Conservation (phyloP, 306 rosid species). For the Herpetospermum pedunculosum region DNA sequence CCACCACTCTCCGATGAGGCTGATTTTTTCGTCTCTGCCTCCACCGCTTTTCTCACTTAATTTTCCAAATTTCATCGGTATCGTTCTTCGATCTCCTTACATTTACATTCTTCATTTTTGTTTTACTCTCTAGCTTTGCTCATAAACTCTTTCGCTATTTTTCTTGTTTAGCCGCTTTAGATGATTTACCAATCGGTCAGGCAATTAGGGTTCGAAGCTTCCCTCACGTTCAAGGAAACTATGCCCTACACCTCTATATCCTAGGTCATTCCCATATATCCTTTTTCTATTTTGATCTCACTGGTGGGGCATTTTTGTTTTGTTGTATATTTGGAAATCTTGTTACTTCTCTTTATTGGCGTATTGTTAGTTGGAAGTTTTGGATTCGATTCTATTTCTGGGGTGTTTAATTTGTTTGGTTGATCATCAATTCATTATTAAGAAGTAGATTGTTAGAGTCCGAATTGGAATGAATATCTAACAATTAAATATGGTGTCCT, state of each 20-base stretch:
- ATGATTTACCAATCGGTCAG: slow-evolving; percentile 25
- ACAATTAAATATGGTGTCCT: no score
- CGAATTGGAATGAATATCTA: no score
- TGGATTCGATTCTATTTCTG: no score
- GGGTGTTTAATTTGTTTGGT: no score
- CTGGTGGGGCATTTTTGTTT: no score
- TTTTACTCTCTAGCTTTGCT: not conserved
- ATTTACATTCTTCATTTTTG: not conserved
- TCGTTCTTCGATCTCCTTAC: not conserved
- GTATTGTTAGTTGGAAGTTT: no score
- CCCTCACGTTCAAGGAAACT: slow-evolving; percentile 80
- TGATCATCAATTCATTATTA: no score
- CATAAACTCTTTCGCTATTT: slow-evolving; percentile 24
- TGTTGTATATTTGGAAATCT: no score
- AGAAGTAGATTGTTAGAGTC: no score
- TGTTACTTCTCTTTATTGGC: no score
- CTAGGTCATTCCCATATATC: no score
- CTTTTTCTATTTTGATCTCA: no score
- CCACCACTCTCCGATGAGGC: not conserved
- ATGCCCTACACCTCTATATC: slow-evolving; percentile 67
- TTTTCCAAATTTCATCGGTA: slow-evolving; percentile 43
- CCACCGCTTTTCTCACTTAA: slow-evolving; percentile 61
- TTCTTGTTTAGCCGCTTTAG: slow-evolving; percentile 27
- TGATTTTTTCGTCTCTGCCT: slow-evolving; percentile 25
- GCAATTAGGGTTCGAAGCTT: slow-evolving; percentile 59